Conservation (phyloP, 805 yeast genomes). For the Wickerhamomyces bovis region DNA sequence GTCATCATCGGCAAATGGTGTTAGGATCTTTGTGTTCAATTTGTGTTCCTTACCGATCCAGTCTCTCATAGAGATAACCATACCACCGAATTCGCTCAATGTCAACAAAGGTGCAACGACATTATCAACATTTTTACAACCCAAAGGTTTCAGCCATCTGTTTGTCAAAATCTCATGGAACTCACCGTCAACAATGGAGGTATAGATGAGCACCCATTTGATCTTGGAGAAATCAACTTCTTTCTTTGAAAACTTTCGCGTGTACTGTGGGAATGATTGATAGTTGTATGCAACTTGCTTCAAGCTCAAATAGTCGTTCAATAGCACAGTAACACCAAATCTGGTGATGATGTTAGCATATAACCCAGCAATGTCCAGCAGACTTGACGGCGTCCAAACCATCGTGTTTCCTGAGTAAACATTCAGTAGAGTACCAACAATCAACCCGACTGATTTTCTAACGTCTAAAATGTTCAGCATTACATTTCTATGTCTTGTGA, state of each 20-base stretch:
- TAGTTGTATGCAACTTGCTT: conserved; percentile 91
- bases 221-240: conserved; percentile 71
- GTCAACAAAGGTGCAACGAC: conserved; percentile 87
- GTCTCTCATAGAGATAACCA: conserved; percentile 86
- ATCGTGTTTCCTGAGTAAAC: conserved; percentile 80
- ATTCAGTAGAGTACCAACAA: conserved; percentile 73
- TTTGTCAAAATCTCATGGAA: conserved; percentile 84
- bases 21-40: conserved; percentile 43
- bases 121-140: conserved; percentile 67
- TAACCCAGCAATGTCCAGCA: conserved; percentile 76
- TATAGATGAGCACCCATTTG: conserved; percentile 85
- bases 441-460: conserved; percentile 78
- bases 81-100: conserved; percentile 91
- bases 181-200: conserved; percentile 88
- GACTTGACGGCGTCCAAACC: conserved; percentile 69
- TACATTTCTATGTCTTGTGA: conserved; percentile 43
- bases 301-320: conserved; percentile 83
- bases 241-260: conserved; percentile 72
- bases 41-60: conserved; percentile 74
- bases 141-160: conserved; percentile 86
- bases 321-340: conserved; percentile 62
- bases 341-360: conserved; percentile 76
- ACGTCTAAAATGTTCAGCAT: conserved; percentile 62
- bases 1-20: conserved; percentile 34
- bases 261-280: conserved; percentile 80